Base-by-base conservation (phyloP, 2,329 filamentous ascomycete species). In the Colletotrichum higginsianum region DNA sequence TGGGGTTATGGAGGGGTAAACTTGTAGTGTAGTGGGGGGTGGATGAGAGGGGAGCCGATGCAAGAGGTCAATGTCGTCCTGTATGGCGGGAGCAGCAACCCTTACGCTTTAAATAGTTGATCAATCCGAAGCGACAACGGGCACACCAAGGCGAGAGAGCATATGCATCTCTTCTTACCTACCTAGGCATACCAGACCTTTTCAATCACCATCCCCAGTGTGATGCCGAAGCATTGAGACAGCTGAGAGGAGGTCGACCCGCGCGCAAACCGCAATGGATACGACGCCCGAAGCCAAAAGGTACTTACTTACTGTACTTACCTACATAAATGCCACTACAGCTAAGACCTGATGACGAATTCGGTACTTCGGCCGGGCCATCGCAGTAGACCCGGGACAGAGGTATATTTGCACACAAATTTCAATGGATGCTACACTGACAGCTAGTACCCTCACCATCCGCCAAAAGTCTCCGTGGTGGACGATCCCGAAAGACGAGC, bases 1-100 rank as follows among this genome's bases (percentile, higher is more conserved):
- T 72, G 69, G 66, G 69, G 69, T 66, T 72, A 68, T 71, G 68
- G 68, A 71, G 68, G 68, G 68, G 68, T 71, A 68, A 68, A 56
- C 56, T 67, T 44, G 67, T 35, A 35, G 30, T 30, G 30, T 35
- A 35, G 30, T 35, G 8, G 30, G 30, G 30, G 30, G 30, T 35
- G 30, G 30, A 35, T 35, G 56, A 47, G 21, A 53, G 56, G 40
- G 47, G 65, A 40, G 56, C 40, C 23, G 50, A 62, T 49, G 65
- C 57, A 26, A 62, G n/a, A 52, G 46, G n/a, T 13, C 57, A 61
- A 26, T 35, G 46, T 44, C 40, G 30, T 44, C 40, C 21, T 44
- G 50, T 30, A 18, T 30, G 66, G 55, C 52, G 46, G 58, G 26
- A 23, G 55, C n/a, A 62, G 52, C 66, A 53, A 58, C 52, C 6